Conservation (phyloP, 2,329 filamentous ascomycete species). For the Talaromyces sp. region DNA sequence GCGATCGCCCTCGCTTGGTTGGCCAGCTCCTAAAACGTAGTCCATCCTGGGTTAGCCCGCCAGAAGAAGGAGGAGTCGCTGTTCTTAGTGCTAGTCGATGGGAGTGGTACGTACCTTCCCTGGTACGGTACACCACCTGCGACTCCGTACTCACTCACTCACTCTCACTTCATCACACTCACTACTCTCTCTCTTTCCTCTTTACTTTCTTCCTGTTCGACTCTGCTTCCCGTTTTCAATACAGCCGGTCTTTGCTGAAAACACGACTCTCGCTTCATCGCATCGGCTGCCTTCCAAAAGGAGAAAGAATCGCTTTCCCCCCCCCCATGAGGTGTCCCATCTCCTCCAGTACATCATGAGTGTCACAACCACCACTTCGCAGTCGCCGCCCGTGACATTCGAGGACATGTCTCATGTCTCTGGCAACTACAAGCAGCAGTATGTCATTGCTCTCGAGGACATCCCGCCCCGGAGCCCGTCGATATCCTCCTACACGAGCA, state of each 20-base stretch:
- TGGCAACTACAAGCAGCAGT: constrained; percentile 24
- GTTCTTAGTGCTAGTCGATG: no score
- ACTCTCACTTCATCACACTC: not conserved
- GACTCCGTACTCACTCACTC: not conserved
- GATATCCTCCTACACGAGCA: constrained; percentile 33
- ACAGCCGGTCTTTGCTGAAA: not conserved
- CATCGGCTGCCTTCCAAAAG: not conserved
- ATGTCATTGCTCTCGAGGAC: constrained; percentile 25
- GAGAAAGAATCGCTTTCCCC: not conserved
- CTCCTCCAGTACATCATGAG: constrained; percentile 27
- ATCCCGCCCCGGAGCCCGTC: constrained; percentile 28
- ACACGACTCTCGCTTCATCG: not conserved
- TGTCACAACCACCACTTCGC: constrained; percentile 34
- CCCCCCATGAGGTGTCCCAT: not conserved
- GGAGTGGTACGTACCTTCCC: not conserved
- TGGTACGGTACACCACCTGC: not conserved
- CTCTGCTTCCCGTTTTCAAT: not conserved
- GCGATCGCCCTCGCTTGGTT: not conserved
- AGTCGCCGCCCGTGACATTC: constrained; percentile 28
- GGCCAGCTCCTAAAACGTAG: not conserved
- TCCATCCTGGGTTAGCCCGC: not conserved
- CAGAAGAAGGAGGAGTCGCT: not conserved
- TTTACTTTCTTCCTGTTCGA: not conserved
- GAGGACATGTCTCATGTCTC: constrained; percentile 18
- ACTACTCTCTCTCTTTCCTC: not conserved